A percentile compares a stretch with the other conserved stretches of the same genome.
Conservation (phyloP, 1,139 yeast species). For the Sugiyamaella sp. region DNA sequence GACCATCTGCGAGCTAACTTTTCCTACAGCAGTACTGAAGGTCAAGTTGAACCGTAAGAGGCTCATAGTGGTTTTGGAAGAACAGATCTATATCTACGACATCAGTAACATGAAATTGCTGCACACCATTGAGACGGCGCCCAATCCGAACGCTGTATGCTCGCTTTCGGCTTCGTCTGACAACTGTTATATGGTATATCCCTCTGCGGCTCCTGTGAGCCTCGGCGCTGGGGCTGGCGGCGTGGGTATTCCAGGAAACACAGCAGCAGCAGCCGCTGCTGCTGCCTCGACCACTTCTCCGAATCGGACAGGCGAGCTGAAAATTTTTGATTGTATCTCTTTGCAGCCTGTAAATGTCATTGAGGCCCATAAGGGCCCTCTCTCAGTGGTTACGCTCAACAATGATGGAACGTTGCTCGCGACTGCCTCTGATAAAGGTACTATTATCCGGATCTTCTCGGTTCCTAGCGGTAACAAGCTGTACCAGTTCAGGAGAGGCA, state of each 20-base stretch:
- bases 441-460: slow-evolving; percentile 85
- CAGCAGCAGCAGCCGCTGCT: slow-evolving; percentile 27
- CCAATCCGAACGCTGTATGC: slow-evolving; percentile 58
- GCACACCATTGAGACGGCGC: slow-evolving; percentile 83
- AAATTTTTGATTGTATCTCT: slow-evolving; percentile 74
- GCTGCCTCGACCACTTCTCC: slow-evolving; percentile 33
- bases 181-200: slow-evolving; percentile 77
- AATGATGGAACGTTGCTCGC: slow-evolving; percentile 83
- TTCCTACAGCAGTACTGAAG: slow-evolving; percentile 78
- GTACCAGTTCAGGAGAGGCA: slow-evolving; percentile 91
- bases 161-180: slow-evolving; percentile 69
- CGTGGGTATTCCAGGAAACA: slow-evolving; percentile 2
- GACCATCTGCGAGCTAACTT: slow-evolving; percentile 82
- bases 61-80: slow-evolving; percentile 75
- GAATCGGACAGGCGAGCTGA: slow-evolving; percentile 76
- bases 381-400: slow-evolving; percentile 79
- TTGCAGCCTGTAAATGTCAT: slow-evolving; percentile 86
- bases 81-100: slow-evolving; percentile 88
- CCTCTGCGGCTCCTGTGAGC: slow-evolving; percentile 60
- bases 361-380: slow-evolving; percentile 87
- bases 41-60: slow-evolving; percentile 78
- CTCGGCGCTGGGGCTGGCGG: slow-evolving; percentile 10
- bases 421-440: slow-evolving; percentile 94
- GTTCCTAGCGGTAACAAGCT: slow-evolving; percentile 80
- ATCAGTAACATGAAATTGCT: slow-evolving; percentile 82